These are phyloP conservation scores for Psilocybe subaeruginosa DNA, from an alignment of 768 basidiomycete species.

Conservation along the genomic window DNA sequence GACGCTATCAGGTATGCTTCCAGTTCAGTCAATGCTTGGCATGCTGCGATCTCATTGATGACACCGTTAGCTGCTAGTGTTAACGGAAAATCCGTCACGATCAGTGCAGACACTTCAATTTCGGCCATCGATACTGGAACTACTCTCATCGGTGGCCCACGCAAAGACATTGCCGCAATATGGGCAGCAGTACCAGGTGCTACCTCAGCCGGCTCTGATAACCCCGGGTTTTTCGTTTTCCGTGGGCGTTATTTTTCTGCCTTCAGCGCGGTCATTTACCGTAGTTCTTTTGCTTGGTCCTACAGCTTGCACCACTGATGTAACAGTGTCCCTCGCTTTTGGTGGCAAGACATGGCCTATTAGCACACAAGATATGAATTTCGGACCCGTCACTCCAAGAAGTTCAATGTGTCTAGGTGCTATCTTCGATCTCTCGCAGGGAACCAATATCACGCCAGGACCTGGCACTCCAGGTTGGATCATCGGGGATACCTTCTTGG, in stretches of 20 bases:
- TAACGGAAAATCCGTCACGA: conserved; percentile 48
- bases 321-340: conserved; percentile 60
- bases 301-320: conserved; percentile 65
- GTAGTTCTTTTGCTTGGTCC: no score
- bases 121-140: conserved; percentile 96
- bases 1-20: conserved; percentile 45
- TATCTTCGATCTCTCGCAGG: conserved; percentile 65
- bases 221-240: conserved; percentile 75
- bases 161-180: conserved; percentile 58
- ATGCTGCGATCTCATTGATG: background rate
- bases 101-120: conserved; percentile 47
- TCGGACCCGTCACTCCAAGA: conserved; percentile 48
- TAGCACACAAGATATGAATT: conserved; percentile 73
- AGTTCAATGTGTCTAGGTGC: conserved; percentile 57
- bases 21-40: background rate
- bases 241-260: conserved; percentile 46
- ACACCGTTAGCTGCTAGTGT: conserved; percentile 55
- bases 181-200: conserved; percentile 65
- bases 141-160: conserved; percentile 88
- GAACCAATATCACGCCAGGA: conserved; percentile 38
- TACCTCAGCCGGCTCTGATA: conserved; percentile 39
- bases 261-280: no score
- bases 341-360: conserved; percentile 78
- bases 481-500: conserved; percentile 74
- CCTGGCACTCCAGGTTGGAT: conserved; percentile 56